phyloP scores from a whole-genome alignment of 2,329 filamentous ascomycete species.

The Alternaria brassicae region DNA sequence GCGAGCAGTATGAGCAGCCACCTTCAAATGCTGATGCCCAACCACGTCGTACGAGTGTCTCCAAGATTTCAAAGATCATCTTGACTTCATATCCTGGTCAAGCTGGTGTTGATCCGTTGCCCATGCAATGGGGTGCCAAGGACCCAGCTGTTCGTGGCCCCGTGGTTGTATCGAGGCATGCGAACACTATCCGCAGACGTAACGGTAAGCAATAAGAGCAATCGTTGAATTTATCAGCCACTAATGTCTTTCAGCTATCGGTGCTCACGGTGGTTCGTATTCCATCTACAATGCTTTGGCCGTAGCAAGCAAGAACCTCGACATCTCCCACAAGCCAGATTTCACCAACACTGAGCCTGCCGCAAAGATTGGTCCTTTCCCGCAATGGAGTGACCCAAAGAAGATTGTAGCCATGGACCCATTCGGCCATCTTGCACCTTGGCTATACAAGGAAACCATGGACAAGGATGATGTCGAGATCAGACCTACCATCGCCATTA shows the following conservation, averaged over 20 bases:
- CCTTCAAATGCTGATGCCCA: constrained; percentile 41
- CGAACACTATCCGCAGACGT: constrained; percentile 77
- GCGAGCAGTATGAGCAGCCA: constrained; percentile 50
- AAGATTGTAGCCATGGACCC: constrained; percentile 99
- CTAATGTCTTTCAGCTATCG: constrained; percentile 60
- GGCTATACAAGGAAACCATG: constrained; percentile 81
- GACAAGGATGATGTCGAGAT: constrained; percentile 83
- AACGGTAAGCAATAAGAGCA: constrained; percentile 66
- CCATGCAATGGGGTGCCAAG: constrained; percentile 83
- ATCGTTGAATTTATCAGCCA: neutral
- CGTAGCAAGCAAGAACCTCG: constrained; percentile 87
- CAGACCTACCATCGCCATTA: constrained; percentile 88
- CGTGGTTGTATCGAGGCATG: constrained; percentile 81
- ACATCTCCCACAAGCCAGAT: constrained; percentile 78
- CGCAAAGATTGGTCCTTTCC: constrained; percentile 85
- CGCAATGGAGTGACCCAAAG: constrained; percentile 85
- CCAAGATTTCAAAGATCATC: constrained; percentile 67
- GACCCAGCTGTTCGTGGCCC: constrained; percentile 81
- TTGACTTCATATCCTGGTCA: constrained; percentile 90
- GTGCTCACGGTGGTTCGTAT: constrained; percentile 87
- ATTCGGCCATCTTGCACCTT: constrained; percentile 84
- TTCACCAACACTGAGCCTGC: constrained; percentile 90
- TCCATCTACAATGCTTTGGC: constrained; percentile 95
- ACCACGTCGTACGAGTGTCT: constrained; percentile 52
- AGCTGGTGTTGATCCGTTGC: constrained; percentile 89